Evolutionary conservation across 2,329 filamentous ascomycete genomes (phyloP), one percentile per base, ranked within the genome.

Genomic region (Xylaria sp.): DNA sequence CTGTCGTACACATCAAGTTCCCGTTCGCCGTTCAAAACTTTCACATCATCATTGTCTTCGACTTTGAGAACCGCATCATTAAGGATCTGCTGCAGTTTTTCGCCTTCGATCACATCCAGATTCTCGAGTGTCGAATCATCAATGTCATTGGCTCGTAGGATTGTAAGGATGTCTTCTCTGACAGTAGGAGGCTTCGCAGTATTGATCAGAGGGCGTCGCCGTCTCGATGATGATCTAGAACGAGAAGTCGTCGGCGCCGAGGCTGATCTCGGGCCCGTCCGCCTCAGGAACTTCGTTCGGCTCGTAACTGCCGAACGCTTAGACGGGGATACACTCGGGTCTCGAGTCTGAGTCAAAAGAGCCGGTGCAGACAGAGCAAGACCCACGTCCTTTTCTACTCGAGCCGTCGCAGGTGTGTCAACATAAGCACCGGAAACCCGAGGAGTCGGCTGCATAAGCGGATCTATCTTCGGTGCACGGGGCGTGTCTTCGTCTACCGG

Each of bases 81-180:
- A 10, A 71, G 65, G 52, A 71, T 66, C 52, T 68, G 56, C 57
- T 72, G 63, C 2, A 68, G 64, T 52, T 71, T 68, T 23, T 68
- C 63, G 23, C 68, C 66, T 42, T 71, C 65, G 47, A 69, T 63
- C 59, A 73, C 74, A 59, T 81, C 81, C 35, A 85, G 73, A 61
- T 85, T 80, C 52, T 85, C 83, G n/a, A 84, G 70, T 0, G 82
- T 85, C 1, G 81, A 83, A 65, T 85, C 83, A 16, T 85, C 82
- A 30, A 84, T 79, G 56, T 83, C 76, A 65, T 84, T 78, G 50
- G 72, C 73, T 13, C 76, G 76, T 62, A 82, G 76, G 51, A 86
- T 79, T 54, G 81, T 78, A 34, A 78, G 72, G 34, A 85, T 71
- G 64, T 86, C 83, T 59, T 84, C 82, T 57, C 76, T 80, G 56